Percentiles rank a stretch among this genome's conserved stretches.
These are phyloP conservation scores for Yarrowia sp. DNA, from an alignment of 805 yeast species.

Conservation along the genomic window DNA sequence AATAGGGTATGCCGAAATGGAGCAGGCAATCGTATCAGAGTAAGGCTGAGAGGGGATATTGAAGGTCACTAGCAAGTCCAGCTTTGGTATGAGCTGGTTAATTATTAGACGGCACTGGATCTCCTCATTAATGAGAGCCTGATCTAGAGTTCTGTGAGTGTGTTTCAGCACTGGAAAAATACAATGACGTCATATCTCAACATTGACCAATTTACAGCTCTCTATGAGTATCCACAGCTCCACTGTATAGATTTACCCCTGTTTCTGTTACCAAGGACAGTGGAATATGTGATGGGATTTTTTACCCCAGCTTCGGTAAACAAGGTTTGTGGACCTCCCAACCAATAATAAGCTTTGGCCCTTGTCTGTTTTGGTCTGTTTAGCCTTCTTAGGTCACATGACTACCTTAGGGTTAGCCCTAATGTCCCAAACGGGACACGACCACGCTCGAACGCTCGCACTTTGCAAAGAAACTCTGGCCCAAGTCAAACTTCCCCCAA, in stretches of 20 bases:
- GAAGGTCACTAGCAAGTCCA: no score
- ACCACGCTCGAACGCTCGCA: background rate
- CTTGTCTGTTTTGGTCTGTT: background rate
- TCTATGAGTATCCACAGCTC: no score
- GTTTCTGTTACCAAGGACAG: no score
- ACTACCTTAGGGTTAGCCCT: constrained; percentile 15
- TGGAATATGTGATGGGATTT: background rate
- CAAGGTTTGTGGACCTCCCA: background rate
- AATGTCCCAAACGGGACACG: constrained; percentile 12
- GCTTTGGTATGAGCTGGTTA: no score
- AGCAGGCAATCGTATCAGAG: background rate
- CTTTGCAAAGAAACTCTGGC: constrained; percentile 16
- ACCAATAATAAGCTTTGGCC: background rate
- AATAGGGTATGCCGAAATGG: background rate
- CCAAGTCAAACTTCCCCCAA: constrained; percentile 6
- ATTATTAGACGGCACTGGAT: no score
- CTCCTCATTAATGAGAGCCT: no score
- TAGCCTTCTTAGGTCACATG: background rate
- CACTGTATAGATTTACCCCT: no score
- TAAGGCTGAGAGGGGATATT: background rate
- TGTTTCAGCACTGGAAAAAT: no score
- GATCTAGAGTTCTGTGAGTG: no score
- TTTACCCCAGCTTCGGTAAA: background rate
- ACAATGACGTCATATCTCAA: no score
- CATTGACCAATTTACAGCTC: no score